Conservation (phyloP, 352 stramenopile genomes). For the Phytopythium cucurbitacearum region DNA sequence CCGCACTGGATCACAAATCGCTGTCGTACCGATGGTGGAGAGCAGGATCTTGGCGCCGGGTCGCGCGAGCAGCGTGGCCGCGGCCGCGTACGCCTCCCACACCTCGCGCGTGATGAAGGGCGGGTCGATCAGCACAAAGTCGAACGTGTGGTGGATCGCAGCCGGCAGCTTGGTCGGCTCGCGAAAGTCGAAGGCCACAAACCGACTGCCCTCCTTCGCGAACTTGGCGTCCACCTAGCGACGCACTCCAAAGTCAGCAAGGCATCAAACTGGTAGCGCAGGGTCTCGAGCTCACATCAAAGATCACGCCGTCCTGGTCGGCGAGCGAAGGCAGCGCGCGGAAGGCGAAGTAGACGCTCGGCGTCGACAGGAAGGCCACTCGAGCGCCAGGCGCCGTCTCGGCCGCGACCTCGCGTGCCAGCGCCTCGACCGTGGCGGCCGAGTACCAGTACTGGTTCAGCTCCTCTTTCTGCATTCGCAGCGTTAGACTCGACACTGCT, state of each 20-base stretch:
- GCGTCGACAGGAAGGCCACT: slow-evolving; percentile 93
- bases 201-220: slow-evolving; percentile 40
- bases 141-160: slow-evolving; percentile 63
- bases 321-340: slow-evolving; percentile 22
- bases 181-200: slow-evolving; percentile 92
- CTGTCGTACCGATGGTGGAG: slow-evolving; percentile 87
- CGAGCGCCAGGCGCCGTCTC: slow-evolving; percentile 35
- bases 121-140: slow-evolving; percentile 92
- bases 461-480: slow-evolving; percentile 76
- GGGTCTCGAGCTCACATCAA: slow-evolving; percentile 72
- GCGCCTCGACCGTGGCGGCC: slow-evolving; percentile 71
- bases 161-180: slow-evolving; percentile 57
- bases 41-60: slow-evolving; percentile 75
- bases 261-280: slow-evolving; percentile 1
- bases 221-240: slow-evolving; percentile 85
- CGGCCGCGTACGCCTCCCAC: slow-evolving; percentile 85
- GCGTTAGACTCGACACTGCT: not conserved
- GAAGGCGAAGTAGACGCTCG: slow-evolving; percentile 91
- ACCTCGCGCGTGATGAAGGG: slow-evolving; percentile 94
- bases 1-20: not conserved
- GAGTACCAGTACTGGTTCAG: slow-evolving; percentile 98
- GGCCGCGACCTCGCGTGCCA: slow-evolving; percentile 57
- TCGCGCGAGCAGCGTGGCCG: slow-evolving; percentile 56
- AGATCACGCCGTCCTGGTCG: slow-evolving; percentile 61
- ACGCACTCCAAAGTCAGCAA: slow-evolving; percentile 1